Percentiles rank a stretch among this genome's conserved stretches.
These are phyloP conservation scores for Filosporella fistucella DNA, from an alignment of 495 filamentous ascomycete species.

Conservation along the genomic window DNA sequence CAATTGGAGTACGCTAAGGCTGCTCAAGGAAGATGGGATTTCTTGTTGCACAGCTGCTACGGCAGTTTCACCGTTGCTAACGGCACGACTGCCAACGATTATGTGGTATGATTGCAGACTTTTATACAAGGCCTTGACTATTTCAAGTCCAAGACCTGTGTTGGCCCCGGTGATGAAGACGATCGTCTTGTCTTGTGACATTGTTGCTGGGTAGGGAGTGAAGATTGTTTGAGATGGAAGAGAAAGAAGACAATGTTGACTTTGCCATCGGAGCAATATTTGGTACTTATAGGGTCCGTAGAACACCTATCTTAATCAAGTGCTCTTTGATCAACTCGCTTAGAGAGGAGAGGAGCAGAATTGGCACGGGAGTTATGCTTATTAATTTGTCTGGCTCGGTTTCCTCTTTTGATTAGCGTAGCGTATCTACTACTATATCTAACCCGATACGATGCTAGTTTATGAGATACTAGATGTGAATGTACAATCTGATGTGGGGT, in stretches of 20 bases:
- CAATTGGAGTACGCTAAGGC: slow-evolving; percentile 34
- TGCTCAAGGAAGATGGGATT: slow-evolving; percentile 32
- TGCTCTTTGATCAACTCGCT: slow-evolving; percentile 5
- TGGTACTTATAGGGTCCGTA: slow-evolving; percentile 6
- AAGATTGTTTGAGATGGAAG: slow-evolving; percentile 5
- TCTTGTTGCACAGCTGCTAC: slow-evolving; percentile 27
- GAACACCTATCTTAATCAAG: too few relatives aligned
- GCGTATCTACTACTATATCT: too few relatives aligned
- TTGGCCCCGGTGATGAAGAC: slow-evolving; percentile 39
- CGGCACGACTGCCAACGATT: slow-evolving; percentile 38
- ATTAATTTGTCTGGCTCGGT: slow-evolving; percentile 6
- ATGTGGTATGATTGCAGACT: slow-evolving; percentile 39
- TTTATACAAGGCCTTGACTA: slow-evolving; percentile 38
- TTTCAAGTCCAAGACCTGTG: slow-evolving; percentile 46
- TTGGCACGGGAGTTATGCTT: slow-evolving; percentile 2
- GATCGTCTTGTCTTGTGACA: slow-evolving; percentile 19
- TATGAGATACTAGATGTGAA: too few relatives aligned
- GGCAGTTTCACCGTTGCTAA: slow-evolving; percentile 41
- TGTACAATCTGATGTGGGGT: too few relatives aligned
- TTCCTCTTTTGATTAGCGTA: slow-evolving; percentile 12
- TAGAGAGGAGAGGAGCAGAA: slow-evolving; percentile 5
- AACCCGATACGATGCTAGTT: too few relatives aligned
- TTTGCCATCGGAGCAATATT: slow-evolving; percentile 1
- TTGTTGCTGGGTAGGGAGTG: slow-evolving; percentile 9
- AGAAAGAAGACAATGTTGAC: slow-evolving; percentile 4